Conservation (phyloP, 257 asterid species). For the Solanum ahanhuiri region DNA sequence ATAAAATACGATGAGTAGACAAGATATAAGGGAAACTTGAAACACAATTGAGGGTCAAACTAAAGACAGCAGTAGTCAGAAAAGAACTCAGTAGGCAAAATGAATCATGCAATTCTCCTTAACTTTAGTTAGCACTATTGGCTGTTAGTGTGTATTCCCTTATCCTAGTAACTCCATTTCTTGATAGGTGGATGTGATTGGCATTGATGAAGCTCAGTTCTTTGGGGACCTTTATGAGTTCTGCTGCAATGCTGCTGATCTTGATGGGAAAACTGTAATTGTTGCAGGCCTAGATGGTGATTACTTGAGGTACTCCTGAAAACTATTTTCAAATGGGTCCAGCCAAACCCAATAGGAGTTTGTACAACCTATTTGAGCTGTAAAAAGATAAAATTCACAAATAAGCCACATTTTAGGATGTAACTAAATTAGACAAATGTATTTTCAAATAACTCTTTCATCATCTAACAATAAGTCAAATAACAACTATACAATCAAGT, state of each 20-base stretch:
- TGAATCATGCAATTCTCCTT: background rate
- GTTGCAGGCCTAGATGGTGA: conserved; percentile 94
- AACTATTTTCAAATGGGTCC: background rate
- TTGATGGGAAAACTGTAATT: conserved; percentile 68
- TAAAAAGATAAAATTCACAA: too few relatives aligned
- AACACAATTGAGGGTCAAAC: background rate
- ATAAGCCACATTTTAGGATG: too few relatives aligned
- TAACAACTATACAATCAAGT: background rate
- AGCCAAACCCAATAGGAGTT: background rate
- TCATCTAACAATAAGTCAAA: background rate
- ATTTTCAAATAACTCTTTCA: too few relatives aligned
- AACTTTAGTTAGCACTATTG: background rate
- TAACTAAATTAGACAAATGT: too few relatives aligned
- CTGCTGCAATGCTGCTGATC: conserved; percentile 87
- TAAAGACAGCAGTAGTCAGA: background rate
- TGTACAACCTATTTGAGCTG: too few relatives aligned
- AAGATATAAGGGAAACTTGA: background rate
- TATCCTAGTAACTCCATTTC: background rate
- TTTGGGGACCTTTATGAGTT: conserved; percentile 76
- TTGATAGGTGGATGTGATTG: conserved; percentile 61
- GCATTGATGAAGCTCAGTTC: conserved; percentile 93
- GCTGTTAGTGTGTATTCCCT: too few relatives aligned
- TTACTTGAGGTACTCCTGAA: conserved; percentile 50
- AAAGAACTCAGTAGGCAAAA: background rate
- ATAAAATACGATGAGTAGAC: background rate